Evolutionary conservation across 2,329 filamentous ascomycete species (phyloP).

Genomic region (Alternaria ethzedia): DNA sequence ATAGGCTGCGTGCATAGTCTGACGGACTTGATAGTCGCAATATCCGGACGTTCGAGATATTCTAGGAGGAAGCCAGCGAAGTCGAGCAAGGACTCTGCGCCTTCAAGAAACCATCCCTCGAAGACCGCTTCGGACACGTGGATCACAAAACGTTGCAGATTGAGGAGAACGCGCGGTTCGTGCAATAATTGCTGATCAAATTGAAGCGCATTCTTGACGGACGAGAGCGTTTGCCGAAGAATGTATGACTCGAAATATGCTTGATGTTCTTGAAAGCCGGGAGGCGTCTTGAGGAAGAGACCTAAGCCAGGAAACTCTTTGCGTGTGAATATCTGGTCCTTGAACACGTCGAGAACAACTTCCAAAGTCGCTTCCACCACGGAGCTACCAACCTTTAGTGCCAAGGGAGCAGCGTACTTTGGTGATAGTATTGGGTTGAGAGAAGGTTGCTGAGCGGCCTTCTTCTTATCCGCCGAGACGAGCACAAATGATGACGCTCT

Average conservation of each 20-base stretch:
- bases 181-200: slow-evolving; percentile 73
- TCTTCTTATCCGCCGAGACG: slow-evolving; percentile 72
- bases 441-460: slow-evolving; percentile 63
- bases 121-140: slow-evolving; percentile 91
- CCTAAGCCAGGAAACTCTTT: slow-evolving; percentile 92
- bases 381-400: slow-evolving; percentile 66
- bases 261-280: slow-evolving; percentile 92
- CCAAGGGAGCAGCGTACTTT: slow-evolving; percentile 56
- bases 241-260: slow-evolving; percentile 94
- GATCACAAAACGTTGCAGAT: slow-evolving; percentile 78
- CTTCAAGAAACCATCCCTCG: slow-evolving; percentile 95
- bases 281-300: slow-evolving; percentile 84
- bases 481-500: slow-evolving; percentile 92
- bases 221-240: slow-evolving; percentile 74
- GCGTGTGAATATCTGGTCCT: slow-evolving; percentile 81
- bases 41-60: slow-evolving; percentile 83
- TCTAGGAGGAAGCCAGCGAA: slow-evolving; percentile 86
- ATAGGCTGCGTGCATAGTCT: slow-evolving; percentile 89
- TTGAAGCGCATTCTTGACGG: slow-evolving; percentile 73
- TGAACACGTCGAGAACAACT: slow-evolving; percentile 78
- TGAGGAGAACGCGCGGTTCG: slow-evolving; percentile 84
- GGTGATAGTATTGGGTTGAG: slow-evolving; percentile 69
- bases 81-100: slow-evolving; percentile 81
- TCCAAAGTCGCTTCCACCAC: slow-evolving; percentile 79
- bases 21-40: slow-evolving; percentile 82